Evolutionary conservation across 306 rosid species (phyloP).

Genomic region (Rosa multiflora): DNA sequence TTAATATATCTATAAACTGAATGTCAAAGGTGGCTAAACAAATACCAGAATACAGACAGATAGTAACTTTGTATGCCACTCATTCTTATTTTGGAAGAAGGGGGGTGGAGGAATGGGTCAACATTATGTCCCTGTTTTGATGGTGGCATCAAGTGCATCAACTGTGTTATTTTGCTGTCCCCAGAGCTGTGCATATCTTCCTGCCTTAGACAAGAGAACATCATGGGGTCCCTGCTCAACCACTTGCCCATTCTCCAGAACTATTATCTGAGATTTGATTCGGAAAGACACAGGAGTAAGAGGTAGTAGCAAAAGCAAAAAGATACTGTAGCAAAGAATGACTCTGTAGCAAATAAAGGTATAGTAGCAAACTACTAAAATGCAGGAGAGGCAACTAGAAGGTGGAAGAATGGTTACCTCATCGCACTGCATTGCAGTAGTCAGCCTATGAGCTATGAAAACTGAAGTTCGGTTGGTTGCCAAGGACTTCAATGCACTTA

Average conservation of each 20-base stretch:
- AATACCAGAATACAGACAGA: neutral
- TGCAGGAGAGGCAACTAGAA: neutral
- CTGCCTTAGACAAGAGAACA: conserved; percentile 66
- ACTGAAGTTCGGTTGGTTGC: conserved; percentile 82
- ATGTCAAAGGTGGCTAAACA: conserved; percentile 13
- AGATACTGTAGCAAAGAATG: neutral
- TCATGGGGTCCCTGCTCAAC: conserved; percentile 95
- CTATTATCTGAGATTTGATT: conserved; percentile 63
- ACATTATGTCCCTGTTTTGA: conserved; percentile 41
- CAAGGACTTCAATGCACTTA: conserved; percentile 74
- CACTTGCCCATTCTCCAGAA: conserved; percentile 92
- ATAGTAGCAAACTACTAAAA: neutral
- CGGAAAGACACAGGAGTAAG: conserved; percentile 11
- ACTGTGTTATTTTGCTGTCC: conserved; percentile 86
- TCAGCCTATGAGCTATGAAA: conserved; percentile 96
- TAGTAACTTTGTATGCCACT: neutral
- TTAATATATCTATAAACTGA: conserved; percentile 21
- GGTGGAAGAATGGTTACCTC: conserved; percentile 47
- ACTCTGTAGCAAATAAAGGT: neutral
- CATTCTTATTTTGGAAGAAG: conserved; percentile 7
- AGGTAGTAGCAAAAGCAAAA: neutral
- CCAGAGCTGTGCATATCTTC: conserved; percentile 99
- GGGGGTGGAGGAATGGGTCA: conserved; percentile 11
- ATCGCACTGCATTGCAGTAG: conserved; percentile 98
- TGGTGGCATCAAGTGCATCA: conserved; percentile 66